A percentile compares a stretch with the other conserved stretches of the same genome.
Conservation (phyloP, 164 flowering plant genomes). For the Magnolia changhungtana region DNA sequence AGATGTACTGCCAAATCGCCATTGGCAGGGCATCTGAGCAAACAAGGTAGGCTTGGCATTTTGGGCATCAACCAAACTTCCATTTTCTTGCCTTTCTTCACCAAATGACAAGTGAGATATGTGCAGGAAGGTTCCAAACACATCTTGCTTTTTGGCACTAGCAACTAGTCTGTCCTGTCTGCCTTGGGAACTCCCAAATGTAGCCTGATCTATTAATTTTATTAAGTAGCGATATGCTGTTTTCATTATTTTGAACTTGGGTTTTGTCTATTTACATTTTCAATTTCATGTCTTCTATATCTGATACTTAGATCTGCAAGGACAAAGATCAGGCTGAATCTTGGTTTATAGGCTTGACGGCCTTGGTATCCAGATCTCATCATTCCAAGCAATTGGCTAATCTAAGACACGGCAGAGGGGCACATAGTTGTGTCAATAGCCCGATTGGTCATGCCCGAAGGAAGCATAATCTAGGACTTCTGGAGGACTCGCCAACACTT, state of each 20-base stretch:
- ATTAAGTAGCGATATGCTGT: neutral
- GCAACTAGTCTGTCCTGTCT: neutral
- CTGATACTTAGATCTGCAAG: constrained; percentile 55
- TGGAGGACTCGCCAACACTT: constrained; percentile 28
- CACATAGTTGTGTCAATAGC: constrained; percentile 52
- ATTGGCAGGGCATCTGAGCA: neutral
- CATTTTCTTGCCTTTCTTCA: neutral
- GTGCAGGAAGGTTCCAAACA: neutral
- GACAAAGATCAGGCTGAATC: constrained; percentile 60
- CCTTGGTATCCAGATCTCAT: constrained; percentile 42
- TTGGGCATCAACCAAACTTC: neutral
- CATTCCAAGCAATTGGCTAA: constrained; percentile 14
- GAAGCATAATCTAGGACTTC: constrained; percentile 51
- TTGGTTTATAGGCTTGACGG: constrained; percentile 56
- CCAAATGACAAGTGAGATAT: neutral
- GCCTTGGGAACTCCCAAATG: neutral
- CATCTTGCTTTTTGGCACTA: neutral
- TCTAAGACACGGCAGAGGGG: constrained; percentile 28
- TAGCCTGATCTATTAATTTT: neutral
- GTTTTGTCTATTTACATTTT: neutral
- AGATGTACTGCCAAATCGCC: neutral
- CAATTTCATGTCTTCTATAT: neutral
- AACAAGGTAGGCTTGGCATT: neutral
- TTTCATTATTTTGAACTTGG: too few species aligned
- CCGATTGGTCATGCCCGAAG: constrained; percentile 52